Percentiles rank a stretch among this genome's conserved stretches.
Evolutionary conservation across 2,329 filamentous ascomycete species (phyloP).

Genomic region (Diaporthe nobilis): DNA sequence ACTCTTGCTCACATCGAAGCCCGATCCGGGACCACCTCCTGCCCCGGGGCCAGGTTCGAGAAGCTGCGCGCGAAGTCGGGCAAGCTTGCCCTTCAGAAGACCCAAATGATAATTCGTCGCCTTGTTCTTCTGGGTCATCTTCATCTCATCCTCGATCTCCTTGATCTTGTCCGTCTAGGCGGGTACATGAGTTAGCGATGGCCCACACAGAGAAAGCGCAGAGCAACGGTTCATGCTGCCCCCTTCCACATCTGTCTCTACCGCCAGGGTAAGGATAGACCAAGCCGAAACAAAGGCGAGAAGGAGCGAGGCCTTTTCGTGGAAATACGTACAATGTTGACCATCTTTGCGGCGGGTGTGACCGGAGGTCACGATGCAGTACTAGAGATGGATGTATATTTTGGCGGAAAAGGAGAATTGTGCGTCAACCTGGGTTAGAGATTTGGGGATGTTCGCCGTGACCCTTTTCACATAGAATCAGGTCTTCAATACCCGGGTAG

Average conservation of each 20-base stretch:
- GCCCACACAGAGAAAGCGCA: not conserved
- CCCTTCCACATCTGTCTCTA: not conserved
- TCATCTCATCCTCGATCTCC: conserved; percentile 99
- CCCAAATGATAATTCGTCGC: conserved; percentile 90
- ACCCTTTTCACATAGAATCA: not conserved
- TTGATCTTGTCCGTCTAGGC: conserved; percentile 93
- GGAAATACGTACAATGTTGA: conserved; percentile 78
- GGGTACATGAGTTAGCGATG: not conserved
- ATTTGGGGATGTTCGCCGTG: not conserved
- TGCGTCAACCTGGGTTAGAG: not conserved
- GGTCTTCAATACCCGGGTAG: not conserved
- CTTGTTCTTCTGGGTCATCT: conserved; percentile 91
- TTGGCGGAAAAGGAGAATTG: not conserved
- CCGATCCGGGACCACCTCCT: conserved; percentile 82
- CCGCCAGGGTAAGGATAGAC: not conserved
- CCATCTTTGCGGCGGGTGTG: conserved; percentile 74
- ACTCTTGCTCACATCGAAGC: conserved; percentile 95
- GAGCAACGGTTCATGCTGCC: not conserved
- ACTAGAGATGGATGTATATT: not conserved
- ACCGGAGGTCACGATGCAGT: conserved; percentile 26
- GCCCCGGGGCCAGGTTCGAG: conserved; percentile 89
- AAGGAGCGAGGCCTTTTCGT: not conserved
- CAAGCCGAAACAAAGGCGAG: not conserved
- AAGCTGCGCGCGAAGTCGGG: conserved; percentile 92
- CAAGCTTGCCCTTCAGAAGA: conserved; percentile 97